Conservation (phyloP, 352 stramenopile species). For the Globisporangium acanthophoron region DNA sequence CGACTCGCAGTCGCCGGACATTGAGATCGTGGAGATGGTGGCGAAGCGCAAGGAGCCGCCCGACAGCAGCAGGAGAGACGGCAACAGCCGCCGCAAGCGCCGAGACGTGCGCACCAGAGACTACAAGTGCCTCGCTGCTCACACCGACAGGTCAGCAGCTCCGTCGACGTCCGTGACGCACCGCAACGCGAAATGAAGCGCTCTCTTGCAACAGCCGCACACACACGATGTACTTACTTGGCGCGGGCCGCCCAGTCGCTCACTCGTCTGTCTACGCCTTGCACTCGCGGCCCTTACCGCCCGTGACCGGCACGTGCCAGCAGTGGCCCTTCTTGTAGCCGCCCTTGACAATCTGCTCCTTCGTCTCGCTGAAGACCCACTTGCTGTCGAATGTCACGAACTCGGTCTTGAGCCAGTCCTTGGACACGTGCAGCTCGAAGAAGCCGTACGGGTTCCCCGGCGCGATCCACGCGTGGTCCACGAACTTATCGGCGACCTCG, state of each 20-base stretch:
- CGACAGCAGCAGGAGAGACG: neutral
- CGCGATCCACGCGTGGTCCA: conserved; percentile 78
- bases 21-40: conserved; percentile 4
- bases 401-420: conserved; percentile 81
- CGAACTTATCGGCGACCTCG: conserved; percentile 67
- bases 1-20: conserved; percentile 7
- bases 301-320: conserved; percentile 77
- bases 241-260: neutral
- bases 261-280: conserved; percentile 4
- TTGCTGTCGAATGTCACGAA: conserved; percentile 80
- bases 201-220: neutral
- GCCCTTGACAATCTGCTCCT: conserved; percentile 71
- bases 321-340: conserved; percentile 80
- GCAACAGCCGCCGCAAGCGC: neutral
- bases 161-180: neutral
- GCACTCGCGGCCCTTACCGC: conserved; percentile 63
- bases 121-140: neutral
- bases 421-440: conserved; percentile 79
- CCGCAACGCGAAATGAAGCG: neutral
- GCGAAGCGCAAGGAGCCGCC: conserved; percentile 2
- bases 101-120: neutral
- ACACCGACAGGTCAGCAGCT: neutral
- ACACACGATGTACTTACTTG: neutral
- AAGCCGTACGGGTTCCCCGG: conserved; percentile 80
- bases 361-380: conserved; percentile 76